phyloP scores from a whole-genome alignment of 257 asterid species.

The Nicotiana paniculata region DNA sequence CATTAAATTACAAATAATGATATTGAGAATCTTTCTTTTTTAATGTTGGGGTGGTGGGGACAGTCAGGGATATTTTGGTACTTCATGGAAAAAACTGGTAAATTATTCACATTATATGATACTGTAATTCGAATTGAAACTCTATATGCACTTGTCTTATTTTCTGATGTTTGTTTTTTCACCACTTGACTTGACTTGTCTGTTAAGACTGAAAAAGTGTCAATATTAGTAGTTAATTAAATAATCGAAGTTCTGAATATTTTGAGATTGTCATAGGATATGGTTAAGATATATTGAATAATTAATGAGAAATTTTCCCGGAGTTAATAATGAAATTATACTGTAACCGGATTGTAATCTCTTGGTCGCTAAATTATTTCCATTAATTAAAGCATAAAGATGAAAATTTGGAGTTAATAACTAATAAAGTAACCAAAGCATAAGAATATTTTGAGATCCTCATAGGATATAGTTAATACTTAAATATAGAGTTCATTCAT shows the following conservation, averaged over 20 bases:
- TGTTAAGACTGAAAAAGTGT: background rate
- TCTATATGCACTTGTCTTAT: no score
- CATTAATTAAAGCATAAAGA: background rate
- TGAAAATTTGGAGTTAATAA: background rate
- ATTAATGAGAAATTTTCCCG: background rate
- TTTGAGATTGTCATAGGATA: background rate
- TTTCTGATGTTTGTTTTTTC: background rate
- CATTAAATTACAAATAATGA: background rate
- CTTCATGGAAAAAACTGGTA: background rate
- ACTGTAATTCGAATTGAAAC: background rate
- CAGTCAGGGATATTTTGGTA: background rate
- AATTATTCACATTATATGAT: no score
- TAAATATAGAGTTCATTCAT: background rate
- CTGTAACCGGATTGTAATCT: background rate
- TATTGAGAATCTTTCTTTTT: background rate
- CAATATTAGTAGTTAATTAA: background rate
- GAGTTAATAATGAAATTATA: no score
- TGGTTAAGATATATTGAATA: background rate
- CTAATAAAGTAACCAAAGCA: background rate
- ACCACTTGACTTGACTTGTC: background rate
- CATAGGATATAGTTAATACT: background rate
- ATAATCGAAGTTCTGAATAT: background rate
- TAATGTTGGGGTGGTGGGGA: background rate
- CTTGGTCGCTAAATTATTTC: background rate
- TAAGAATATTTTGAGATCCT: constrained; percentile 5